Conservation (phyloP, 2,329 filamentous ascomycete species). For the Clonostachys rhizophaga region DNA sequence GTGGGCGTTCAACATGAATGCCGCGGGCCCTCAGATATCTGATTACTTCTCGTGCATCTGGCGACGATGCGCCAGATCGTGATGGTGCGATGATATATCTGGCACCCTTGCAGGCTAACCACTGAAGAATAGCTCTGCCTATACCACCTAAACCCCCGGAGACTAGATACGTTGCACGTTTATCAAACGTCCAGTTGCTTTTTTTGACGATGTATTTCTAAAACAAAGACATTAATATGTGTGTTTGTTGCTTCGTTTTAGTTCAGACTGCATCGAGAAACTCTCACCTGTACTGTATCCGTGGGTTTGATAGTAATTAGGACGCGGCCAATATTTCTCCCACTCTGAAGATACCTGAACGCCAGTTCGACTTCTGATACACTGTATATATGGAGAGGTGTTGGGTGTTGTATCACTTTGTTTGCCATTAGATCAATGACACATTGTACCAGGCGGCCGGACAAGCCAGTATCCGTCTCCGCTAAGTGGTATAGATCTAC, state of each 20-base stretch:
- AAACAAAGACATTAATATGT: background rate
- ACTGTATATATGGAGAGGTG: too few relatives aligned
- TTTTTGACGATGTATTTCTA: background rate
- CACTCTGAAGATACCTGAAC: conserved; percentile 31
- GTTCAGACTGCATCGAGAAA: background rate
- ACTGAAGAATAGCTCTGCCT: conserved; percentile 7
- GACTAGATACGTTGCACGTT: conserved; percentile 9
- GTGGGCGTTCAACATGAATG: background rate
- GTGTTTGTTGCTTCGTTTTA: conserved; percentile 13
- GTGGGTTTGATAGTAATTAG: conserved; percentile 17
- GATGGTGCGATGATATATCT: conserved; percentile 5
- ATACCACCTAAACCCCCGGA: conserved; percentile 12
- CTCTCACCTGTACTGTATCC: conserved; percentile 7
- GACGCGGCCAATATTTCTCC: conserved; percentile 34
- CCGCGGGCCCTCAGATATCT: background rate
- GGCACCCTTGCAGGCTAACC: conserved; percentile 9
- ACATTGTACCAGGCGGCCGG: too few relatives aligned
- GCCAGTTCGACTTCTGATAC: conserved; percentile 22
- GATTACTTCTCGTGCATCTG: background rate
- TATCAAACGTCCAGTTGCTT: background rate
- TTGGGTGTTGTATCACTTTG: too few relatives aligned
- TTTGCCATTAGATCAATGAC: too few relatives aligned
- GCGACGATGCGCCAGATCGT: background rate
- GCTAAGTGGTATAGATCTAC: conserved; percentile 2
- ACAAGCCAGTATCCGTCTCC: too few relatives aligned